These are phyloP conservation scores for Triticum monococcum DNA, from an alignment of 176 grass and related monocot genomes.

Conservation along the genomic window DNA sequence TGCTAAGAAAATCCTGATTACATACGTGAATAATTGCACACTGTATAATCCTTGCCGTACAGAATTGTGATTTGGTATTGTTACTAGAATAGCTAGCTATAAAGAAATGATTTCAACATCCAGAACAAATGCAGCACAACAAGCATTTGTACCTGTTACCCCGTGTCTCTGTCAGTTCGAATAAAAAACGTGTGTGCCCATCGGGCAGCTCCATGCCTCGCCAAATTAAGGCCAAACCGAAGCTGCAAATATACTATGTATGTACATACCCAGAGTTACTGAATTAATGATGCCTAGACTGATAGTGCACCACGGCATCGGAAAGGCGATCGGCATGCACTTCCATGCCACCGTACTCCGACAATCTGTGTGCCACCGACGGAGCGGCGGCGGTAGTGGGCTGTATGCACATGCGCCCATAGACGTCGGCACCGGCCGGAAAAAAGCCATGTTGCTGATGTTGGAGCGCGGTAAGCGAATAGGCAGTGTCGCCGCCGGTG, in stretches of 20 bases:
- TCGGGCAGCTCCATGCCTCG: neutral
- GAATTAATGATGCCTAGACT: neutral
- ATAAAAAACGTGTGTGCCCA: neutral
- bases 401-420: too few species aligned
- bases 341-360: neutral
- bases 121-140: neutral
- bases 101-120: neutral
- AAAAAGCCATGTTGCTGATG: neutral
- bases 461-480: neutral
- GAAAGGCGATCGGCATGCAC: constrained; percentile 38
- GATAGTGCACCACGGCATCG: neutral
- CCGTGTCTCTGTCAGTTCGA: neutral
- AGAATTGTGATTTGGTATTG: neutral
- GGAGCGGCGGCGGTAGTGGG: neutral
- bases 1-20: neutral
- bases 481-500: neutral
- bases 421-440: neutral
- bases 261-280: neutral
- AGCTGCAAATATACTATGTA: neutral
- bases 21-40: neutral
- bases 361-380: neutral
- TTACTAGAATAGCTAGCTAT: neutral
- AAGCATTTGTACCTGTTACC: neutral
- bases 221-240: neutral
- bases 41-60: neutral